Conservation (phyloP, 1,139 yeast genomes). For the Ogataea hybrid region DNA sequence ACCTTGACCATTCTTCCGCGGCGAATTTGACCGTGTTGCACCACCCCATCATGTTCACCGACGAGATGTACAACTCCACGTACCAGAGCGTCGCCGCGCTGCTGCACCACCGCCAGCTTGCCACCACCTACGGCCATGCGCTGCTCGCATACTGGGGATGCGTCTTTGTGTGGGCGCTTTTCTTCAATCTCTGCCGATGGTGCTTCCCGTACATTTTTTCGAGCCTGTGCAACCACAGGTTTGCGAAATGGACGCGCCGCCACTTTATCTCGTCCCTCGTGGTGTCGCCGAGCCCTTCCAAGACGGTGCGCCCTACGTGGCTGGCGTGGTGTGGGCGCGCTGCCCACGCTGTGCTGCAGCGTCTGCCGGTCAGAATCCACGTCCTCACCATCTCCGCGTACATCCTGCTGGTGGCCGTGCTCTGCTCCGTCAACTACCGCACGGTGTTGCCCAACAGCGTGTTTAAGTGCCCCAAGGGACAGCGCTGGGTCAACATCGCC, state of each 20-base stretch:
- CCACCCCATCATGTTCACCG: constrained; percentile 26
- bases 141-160: constrained; percentile 32
- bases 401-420: constrained; percentile 24
- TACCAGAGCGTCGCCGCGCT: constrained; percentile 28
- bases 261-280: constrained; percentile 33
- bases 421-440: constrained; percentile 30
- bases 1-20: constrained; percentile 16
- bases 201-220: constrained; percentile 30
- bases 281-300: constrained; percentile 14
- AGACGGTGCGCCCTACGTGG: neutral
- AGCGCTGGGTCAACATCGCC: constrained; percentile 44
- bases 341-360: constrained; percentile 2
- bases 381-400: constrained; percentile 30
- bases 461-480: constrained; percentile 29
- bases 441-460: constrained; percentile 29
- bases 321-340: neutral
- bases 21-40: constrained; percentile 18
- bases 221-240: constrained; percentile 18
- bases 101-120: constrained; percentile 27
- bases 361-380: constrained; percentile 33
- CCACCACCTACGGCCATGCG: constrained; percentile 32
- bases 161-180: constrained; percentile 21
- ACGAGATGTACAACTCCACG: constrained; percentile 25
- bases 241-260: constrained; percentile 30
- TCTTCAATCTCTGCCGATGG: constrained; percentile 32